Evolutionary conservation across 805 yeast genomes (phyloP).

Genomic region (Starmera quercuum): DNA sequence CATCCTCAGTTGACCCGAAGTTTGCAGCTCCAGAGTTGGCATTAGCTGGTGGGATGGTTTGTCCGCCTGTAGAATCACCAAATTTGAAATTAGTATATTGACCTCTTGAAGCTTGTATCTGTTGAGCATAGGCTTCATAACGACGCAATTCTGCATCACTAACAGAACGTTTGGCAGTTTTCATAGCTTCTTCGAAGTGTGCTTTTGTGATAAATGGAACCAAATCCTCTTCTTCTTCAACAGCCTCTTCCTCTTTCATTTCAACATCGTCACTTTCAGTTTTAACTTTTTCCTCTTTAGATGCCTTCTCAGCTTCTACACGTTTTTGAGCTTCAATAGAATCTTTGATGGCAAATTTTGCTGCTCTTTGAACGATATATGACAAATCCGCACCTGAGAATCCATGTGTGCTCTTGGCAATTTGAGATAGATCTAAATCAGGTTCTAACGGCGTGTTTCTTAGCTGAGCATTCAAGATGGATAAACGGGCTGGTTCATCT

Average conservation of each 20-base stretch:
- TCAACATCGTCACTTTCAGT: constrained; percentile 44
- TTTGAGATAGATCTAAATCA: constrained; percentile 79
- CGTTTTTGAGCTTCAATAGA: constrained; percentile 78
- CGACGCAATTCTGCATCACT: constrained; percentile 97
- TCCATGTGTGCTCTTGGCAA: constrained; percentile 92
- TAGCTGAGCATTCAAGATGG: constrained; percentile 90
- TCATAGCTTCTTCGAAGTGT: constrained; percentile 99
- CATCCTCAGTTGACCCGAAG: constrained; percentile 45
- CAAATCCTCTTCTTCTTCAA: constrained; percentile 76
- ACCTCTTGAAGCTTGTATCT: constrained; percentile 92
- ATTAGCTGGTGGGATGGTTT: constrained; percentile 25
- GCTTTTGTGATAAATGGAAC: constrained; percentile 92
- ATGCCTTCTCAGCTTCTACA: constrained; percentile 37
- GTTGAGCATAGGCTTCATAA: constrained; percentile 97
- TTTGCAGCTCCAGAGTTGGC: constrained; percentile 34
- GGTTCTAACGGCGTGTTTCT: constrained; percentile 99
- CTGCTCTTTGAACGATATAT: constrained; percentile 96
- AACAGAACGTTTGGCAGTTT: constrained; percentile 96
- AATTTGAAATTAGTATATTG: constrained; percentile 88
- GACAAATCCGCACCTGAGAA: constrained; percentile 99
- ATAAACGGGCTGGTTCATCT: constrained; percentile 88
- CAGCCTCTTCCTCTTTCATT: constrained; percentile 36
- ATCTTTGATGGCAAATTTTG: constrained; percentile 97
- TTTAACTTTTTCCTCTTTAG: constrained; percentile 25
- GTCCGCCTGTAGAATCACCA: constrained; percentile 35